These are phyloP conservation scores for Podila epicladia DNA, from an alignment of 192 early-diverging fungal genomes.

Conservation along the genomic window DNA sequence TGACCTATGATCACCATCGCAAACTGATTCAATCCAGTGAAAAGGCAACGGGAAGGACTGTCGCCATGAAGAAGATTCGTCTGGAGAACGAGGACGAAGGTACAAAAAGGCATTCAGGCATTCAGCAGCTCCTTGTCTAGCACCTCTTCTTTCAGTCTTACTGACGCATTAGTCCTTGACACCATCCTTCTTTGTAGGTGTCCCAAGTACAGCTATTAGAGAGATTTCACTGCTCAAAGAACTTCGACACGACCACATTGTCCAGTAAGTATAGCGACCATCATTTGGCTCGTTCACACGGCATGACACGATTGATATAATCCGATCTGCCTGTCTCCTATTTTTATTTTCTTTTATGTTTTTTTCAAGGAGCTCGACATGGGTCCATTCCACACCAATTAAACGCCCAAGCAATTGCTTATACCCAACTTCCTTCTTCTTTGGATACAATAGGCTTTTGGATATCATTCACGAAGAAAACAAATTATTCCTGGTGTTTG, in stretches of 20 bases:
- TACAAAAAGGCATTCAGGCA: slow-evolving; percentile 62
- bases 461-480: slow-evolving; percentile 90
- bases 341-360: background rate
- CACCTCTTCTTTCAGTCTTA: background rate
- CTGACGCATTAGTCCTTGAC: background rate
- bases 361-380: background rate
- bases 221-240: slow-evolving; percentile 92
- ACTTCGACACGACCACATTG: slow-evolving; percentile 85
- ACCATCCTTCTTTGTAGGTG: slow-evolving; percentile 26
- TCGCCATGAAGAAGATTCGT: slow-evolving; percentile 81
- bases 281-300: background rate
- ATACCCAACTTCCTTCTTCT: background rate
- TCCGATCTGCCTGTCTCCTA: slow-evolving; percentile 2
- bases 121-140: slow-evolving; percentile 36
- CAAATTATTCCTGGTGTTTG: slow-evolving; percentile 95
- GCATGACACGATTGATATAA: background rate
- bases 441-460: slow-evolving; percentile 66
- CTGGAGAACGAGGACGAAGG: slow-evolving; percentile 76
- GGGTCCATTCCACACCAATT: no score
- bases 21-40: slow-evolving; percentile 22
- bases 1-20: background rate
- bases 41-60: slow-evolving; percentile 60
- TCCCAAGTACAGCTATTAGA: slow-evolving; percentile 86
- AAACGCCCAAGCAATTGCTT: background rate
- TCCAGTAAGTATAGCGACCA: slow-evolving; percentile 68